Evolutionary conservation across 2,329 filamentous ascomycete genomes (phyloP).

Genomic region (Ceratocystis papillata): DNA sequence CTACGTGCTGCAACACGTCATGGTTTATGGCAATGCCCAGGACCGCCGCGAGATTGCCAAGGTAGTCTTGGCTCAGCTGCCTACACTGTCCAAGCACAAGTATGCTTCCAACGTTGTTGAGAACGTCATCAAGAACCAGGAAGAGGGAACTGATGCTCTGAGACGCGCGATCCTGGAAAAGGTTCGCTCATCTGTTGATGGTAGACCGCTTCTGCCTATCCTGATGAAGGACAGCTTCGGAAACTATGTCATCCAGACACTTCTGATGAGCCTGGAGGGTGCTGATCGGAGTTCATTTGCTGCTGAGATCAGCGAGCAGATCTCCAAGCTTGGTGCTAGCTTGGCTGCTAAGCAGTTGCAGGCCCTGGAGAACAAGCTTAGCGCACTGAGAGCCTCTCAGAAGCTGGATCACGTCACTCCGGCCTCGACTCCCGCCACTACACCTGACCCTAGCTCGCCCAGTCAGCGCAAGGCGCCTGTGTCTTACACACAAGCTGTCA

Average conservation of each 20-base stretch:
- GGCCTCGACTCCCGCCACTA: constrained; percentile 54
- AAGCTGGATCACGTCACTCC: constrained; percentile 38
- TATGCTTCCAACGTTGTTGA: constrained; percentile 96
- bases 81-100: constrained; percentile 82
- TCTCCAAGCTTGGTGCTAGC: constrained; percentile 51
- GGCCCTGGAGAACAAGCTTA: constrained; percentile 30
- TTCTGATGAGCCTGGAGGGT: constrained; percentile 54
- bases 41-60: constrained; percentile 64
- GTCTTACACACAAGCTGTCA: constrained; percentile 8
- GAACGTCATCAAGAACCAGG: constrained; percentile 60
- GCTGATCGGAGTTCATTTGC: constrained; percentile 49
- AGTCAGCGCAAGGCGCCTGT: not conserved
- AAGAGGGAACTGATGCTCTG: constrained; percentile 7
- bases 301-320: constrained; percentile 52
- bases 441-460: constrained; percentile 49
- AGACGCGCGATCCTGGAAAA: constrained; percentile 8
- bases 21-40: constrained; percentile 61
- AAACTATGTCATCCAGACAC: constrained; percentile 93
- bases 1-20: constrained; percentile 90
- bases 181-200: constrained; percentile 35
- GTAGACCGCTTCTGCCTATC: constrained; percentile 57
- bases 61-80: constrained; percentile 59
- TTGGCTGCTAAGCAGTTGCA: constrained; percentile 51
- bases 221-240: constrained; percentile 87
- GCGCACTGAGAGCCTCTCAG: constrained; percentile 27